Evolutionary conservation across 805 yeast species (phyloP).

Genomic region (Candida verbasci): DNA sequence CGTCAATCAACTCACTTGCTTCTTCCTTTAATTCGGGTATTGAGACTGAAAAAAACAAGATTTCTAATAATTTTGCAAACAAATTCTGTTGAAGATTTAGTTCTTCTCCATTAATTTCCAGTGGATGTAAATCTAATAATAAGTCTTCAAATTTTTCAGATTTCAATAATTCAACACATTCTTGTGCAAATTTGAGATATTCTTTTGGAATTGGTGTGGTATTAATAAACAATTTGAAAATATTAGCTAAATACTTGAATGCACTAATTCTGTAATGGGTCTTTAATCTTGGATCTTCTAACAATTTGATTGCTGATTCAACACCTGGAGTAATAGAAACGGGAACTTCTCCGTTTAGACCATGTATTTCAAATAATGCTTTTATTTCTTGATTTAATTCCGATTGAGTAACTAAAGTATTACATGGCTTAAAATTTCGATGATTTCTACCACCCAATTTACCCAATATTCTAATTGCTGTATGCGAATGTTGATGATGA

Average conservation of each 20-base stretch:
- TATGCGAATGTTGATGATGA: constrained; percentile 92
- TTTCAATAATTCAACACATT: constrained; percentile 45
- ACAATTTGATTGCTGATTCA: constrained; percentile 66
- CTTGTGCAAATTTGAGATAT: constrained; percentile 40
- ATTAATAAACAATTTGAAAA: constrained; percentile 66
- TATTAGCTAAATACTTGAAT: constrained; percentile 62
- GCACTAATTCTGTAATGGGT: constrained; percentile 74
- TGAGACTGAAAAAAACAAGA: constrained; percentile 72
- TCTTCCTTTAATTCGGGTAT: constrained; percentile 68
- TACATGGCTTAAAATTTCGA: constrained; percentile 72
- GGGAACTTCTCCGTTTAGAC: constrained; percentile 54
- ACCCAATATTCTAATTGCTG: constrained; percentile 88
- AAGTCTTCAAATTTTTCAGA: constrained; percentile 28
- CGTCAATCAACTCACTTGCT: constrained; percentile 56
- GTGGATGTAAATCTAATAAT: constrained; percentile 29
- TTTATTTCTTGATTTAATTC: constrained; percentile 63
- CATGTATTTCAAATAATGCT: constrained; percentile 68
- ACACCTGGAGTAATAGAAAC: constrained; percentile 82
- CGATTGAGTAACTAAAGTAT: constrained; percentile 53
- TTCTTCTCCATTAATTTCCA: constrained; percentile 42
- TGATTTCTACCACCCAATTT: constrained; percentile 96
- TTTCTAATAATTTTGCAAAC: constrained; percentile 58
- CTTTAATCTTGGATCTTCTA: constrained; percentile 63
- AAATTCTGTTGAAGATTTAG: constrained; percentile 62
- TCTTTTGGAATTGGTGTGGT: constrained; percentile 45